Base-by-base conservation (phyloP, 148 eudicot species). In the Nepenthes gracilis region DNA sequence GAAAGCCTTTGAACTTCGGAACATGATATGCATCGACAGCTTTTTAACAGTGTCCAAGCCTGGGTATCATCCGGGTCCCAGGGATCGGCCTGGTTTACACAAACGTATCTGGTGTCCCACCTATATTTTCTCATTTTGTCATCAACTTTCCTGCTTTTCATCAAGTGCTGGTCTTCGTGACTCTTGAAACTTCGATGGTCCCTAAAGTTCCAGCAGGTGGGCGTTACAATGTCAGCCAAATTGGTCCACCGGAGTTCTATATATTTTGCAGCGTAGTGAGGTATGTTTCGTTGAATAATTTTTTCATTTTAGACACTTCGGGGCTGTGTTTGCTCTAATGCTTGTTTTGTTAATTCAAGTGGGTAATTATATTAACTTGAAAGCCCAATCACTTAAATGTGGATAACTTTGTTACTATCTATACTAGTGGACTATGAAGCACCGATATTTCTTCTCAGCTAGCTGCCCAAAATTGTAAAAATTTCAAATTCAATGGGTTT, bases 81-180 rank as follows among this genome's bases (percentile, higher is more conserved):
- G 90, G 90, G 37, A 81, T 84, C 7, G 90, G 90, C 32, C 71
- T 84, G n/a, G 67, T 84, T 12, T 81, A 70, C 71, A 77, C 90
- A 5, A 77, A 81, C 70, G 68, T 84, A 35, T 74, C 67, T 0
- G 90, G 90, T 1, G 73, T 84, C 57, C 90, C 90, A 6, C 80
- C 86, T 2, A 72, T 81, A 10, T 84, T 84, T 59, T 81, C 80
- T 13, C 85, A 81, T 58, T 84, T 84, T 35, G 79, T 84, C 9
- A 84, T 86, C 13, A 84, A 84, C 74, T 76, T 84, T n/a, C 90
- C 86, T 2, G 90, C 90, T 55, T 79, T 84, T 45, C 90, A 84
- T 66, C 80, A 77, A 12, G 77, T 84, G 55, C 60, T 84, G 50
- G 74, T 81, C 47, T 74, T 84, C 10, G 83, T 79, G 45, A 74